These are phyloP conservation scores for Suillus ampliporus DNA, from an alignment of 768 basidiomycete genomes.

Conservation along the genomic window DNA sequence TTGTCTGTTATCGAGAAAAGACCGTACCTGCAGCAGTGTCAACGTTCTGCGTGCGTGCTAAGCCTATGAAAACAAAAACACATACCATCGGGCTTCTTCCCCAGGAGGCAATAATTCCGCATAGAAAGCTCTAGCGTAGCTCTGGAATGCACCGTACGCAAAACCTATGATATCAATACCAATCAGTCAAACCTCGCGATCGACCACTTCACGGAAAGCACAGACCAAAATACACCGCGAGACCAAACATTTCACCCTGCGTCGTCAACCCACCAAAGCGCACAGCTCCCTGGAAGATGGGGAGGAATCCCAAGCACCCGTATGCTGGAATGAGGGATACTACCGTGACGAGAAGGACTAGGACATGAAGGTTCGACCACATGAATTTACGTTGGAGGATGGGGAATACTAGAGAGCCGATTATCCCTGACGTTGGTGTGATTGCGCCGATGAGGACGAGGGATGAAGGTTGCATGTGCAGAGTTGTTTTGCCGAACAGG, in stretches of 20 bases:
- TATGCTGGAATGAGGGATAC: slow-evolving; percentile 77
- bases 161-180: slow-evolving; percentile 47
- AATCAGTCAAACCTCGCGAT: background rate
- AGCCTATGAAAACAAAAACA: background rate
- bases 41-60: background rate
- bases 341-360: slow-evolving; percentile 69
- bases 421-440: slow-evolving; percentile 78
- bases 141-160: slow-evolving; percentile 90
- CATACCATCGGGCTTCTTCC: slow-evolving; percentile 89
- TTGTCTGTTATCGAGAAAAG: slow-evolving; percentile 93
- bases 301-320: slow-evolving; percentile 81
- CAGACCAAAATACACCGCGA: slow-evolving; percentile 84
- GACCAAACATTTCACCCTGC: slow-evolving; percentile 81
- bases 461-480: slow-evolving; percentile 78
- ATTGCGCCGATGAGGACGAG: slow-evolving; percentile 82
- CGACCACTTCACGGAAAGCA: background rate
- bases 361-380: slow-evolving; percentile 71
- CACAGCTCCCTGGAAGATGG: slow-evolving; percentile 48
- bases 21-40: slow-evolving; percentile 51
- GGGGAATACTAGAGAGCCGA: slow-evolving; percentile 87
- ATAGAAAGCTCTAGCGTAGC: slow-evolving; percentile 87
- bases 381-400: slow-evolving; percentile 64
- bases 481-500: slow-evolving; percentile 88
- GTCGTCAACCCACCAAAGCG: slow-evolving; percentile 78
- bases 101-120: slow-evolving; percentile 86